phyloP scores from a whole-genome alignment of 768 basidiomycete species.

The Pholiota molesta region DNA sequence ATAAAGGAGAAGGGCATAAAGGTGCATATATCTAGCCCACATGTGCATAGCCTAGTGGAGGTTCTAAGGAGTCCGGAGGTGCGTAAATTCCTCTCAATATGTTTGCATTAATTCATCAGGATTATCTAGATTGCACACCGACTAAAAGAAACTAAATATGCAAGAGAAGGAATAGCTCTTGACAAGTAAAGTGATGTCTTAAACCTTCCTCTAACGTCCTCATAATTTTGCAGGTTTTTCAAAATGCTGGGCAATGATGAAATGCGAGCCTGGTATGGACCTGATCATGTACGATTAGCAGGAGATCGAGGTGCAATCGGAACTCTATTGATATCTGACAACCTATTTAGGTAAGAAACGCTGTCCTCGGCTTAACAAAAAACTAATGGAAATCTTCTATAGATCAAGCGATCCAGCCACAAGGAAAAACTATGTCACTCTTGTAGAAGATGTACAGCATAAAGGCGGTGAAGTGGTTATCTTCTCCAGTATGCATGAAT shows the following conservation, averaged over 20 bases:
- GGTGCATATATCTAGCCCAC: constrained; percentile 90
- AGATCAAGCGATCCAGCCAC: constrained; percentile 81
- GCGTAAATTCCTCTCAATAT: constrained; percentile 15
- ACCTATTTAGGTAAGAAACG: constrained; percentile 79
- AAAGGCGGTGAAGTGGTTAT: constrained; percentile 94
- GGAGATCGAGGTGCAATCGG: constrained; percentile 94
- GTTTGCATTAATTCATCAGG: background rate
- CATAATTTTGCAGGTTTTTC: constrained; percentile 70
- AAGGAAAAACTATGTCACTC: constrained; percentile 81
- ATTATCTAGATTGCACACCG: constrained; percentile 64
- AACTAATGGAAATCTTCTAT: constrained; percentile 1
- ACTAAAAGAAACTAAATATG: constrained; percentile 95
- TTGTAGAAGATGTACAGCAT: constrained; percentile 87
- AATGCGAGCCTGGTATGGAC: constrained; percentile 98
- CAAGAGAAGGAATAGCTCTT: constrained; percentile 86
- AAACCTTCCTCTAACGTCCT: background rate
- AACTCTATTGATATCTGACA: constrained; percentile 92
- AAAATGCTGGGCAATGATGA: constrained; percentile 97
- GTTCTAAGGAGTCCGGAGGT: constrained; percentile 96
- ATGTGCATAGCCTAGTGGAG: constrained; percentile 95
- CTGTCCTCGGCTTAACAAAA: background rate
- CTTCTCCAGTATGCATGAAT: constrained; percentile 99
- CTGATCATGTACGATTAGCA: constrained; percentile 90
- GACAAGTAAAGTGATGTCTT: constrained; percentile 62
- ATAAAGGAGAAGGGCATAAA: constrained; percentile 84